Conservation (phyloP, 1,284 basidiomycete genomes). For the Ustilago nuda region DNA sequence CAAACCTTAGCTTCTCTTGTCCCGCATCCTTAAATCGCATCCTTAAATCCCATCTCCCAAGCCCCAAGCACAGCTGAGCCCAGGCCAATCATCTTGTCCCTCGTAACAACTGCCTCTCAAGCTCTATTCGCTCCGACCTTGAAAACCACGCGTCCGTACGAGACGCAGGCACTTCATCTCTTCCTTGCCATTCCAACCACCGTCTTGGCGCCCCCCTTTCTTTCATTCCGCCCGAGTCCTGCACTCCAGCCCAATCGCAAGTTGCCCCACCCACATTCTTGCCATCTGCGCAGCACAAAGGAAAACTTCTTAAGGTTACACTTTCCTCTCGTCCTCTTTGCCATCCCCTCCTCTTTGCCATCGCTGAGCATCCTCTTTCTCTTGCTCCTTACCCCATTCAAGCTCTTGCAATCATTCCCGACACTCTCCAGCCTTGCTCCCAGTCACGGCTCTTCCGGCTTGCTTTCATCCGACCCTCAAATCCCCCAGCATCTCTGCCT, state of each 20-base stretch:
- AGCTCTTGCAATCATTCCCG: not conserved
- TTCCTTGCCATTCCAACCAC: not conserved
- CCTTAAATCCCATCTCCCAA: not conserved
- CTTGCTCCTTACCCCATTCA: not conserved
- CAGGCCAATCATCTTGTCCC: not conserved
- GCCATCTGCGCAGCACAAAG: constrained; percentile 1
- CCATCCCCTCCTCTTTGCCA: not conserved
- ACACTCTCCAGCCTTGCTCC: not conserved
- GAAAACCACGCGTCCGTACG: not conserved
- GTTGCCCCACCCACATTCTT: not conserved
- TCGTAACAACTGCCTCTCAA: not conserved
- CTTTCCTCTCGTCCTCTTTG: not conserved
- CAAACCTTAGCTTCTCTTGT: not conserved
- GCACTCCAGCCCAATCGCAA: not conserved
- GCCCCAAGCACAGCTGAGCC: not conserved
- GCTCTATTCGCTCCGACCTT: not conserved
- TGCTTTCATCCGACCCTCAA: not conserved
- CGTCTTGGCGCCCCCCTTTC: not conserved
- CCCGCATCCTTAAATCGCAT: not conserved
- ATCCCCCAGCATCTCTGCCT: not conserved
- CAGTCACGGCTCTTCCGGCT: not conserved
- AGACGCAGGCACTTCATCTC: constrained; percentile 8
- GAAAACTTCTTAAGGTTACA: constrained; percentile 2
- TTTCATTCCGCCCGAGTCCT: not conserved
- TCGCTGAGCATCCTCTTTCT: not conserved